phyloP scores from a whole-genome alignment of 805 yeast genomes.

The Teunomyces gatunensis region DNA sequence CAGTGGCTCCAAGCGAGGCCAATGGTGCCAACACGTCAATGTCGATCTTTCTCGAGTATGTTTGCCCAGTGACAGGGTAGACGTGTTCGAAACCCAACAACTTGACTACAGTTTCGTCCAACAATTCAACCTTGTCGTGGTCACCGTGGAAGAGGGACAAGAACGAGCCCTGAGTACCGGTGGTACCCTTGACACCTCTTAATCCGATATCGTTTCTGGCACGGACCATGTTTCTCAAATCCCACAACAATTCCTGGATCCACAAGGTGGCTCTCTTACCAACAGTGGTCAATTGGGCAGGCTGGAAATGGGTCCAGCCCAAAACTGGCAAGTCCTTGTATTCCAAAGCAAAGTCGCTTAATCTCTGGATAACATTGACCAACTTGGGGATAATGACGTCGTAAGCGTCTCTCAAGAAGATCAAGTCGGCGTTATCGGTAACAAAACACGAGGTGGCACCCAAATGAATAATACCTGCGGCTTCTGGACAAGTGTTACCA shows the following conservation, averaged over 20 bases:
- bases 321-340: constrained; percentile 94
- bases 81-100: constrained; percentile 91
- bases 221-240: constrained; percentile 89
- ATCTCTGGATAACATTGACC: constrained; percentile 91
- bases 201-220: constrained; percentile 95
- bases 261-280: constrained; percentile 98
- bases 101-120: constrained; percentile 90
- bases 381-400: constrained; percentile 91
- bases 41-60: constrained; percentile 98
- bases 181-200: constrained; percentile 98
- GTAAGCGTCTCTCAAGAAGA: constrained; percentile 93
- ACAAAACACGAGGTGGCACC: constrained; percentile 99
- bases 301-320: constrained; percentile 99
- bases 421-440: constrained; percentile 96
- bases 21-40: constrained; percentile 90
- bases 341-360: constrained; percentile 81
- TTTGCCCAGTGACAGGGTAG: constrained; percentile 98
- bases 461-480: constrained; percentile 95
- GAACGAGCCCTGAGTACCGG: constrained; percentile 98
- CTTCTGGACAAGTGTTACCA: constrained; percentile 90
- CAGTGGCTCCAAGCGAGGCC: constrained; percentile 91
- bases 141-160: constrained; percentile 93
- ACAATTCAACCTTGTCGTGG: constrained; percentile 91
- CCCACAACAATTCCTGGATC: constrained; percentile 98
- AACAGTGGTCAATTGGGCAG: constrained; percentile 97